Base-by-base conservation (phyloP, 768 basidiomycete species). In the Leccinum barrowsii region DNA sequence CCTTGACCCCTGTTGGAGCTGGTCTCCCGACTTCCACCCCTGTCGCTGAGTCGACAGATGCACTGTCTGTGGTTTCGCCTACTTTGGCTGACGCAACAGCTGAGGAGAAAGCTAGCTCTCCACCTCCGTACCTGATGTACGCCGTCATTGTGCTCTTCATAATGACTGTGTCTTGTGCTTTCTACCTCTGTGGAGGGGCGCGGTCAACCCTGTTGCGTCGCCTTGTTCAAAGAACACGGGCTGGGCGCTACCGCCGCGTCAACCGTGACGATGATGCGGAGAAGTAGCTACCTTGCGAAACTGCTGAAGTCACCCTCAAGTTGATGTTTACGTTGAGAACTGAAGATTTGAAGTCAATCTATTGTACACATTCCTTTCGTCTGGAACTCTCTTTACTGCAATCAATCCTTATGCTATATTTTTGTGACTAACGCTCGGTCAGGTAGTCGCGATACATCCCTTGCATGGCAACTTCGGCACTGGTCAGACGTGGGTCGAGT, bases 141-240 rank as follows among this genome's bases (percentile, higher is more conserved):
- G 63, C 59, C 15, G 62, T 55, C 50, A 59, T 68, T 21, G 61
- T 73, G 17, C 52, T 75, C 30, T 57, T 84, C 32, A 68, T 83
- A 57, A 59, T 88, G 50, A 77, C 75, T 2, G 71, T 80, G 24
- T 71, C 79, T 19, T 76, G 74, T 15, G 78, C 67, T 13, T 66
- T 78, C 15, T 80, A 85, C 60, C 61, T 78, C 48, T 73, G 82
- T 11, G 85, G 85, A 26, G 84, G 83, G 19, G 24, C 53, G 5
- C 67, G 62, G 42, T 52, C 52, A 1, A 56, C 32, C 15, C 12
- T 62, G 46, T 44, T 79, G 59, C 78, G 78, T 37, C 80, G 74
- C 64, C 65, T 80, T 34, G 50, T 84, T 51, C 75, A 77, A 37
- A 70, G 70, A 52, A 60, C 66, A 28, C 63, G 67, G 42, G 66